Conservation (phyloP, 192 early-diverging fungal genomes). For the Coemansia sp. region DNA sequence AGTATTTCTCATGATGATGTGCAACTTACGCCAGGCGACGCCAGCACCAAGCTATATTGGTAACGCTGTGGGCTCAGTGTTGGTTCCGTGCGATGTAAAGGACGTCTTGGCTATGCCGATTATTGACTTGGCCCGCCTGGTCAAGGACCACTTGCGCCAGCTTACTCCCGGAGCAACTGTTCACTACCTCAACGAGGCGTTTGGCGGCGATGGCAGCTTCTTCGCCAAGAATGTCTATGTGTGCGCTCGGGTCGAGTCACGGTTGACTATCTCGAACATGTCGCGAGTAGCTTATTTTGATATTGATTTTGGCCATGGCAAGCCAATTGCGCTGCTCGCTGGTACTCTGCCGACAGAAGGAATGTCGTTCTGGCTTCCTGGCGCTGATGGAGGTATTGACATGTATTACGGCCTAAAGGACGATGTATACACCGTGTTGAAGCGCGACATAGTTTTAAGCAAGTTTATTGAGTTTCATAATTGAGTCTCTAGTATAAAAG, state of each 20-base stretch:
- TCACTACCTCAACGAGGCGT: conserved; percentile 1
- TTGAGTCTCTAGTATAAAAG: neutral
- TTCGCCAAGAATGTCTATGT: conserved; percentile 11
- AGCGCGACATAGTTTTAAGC: conserved; percentile 14
- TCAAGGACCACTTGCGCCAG: neutral
- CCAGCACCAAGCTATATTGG: conserved; percentile 31
- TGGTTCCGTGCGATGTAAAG: conserved; percentile 8
- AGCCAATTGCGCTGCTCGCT: neutral
- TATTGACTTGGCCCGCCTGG: neutral
- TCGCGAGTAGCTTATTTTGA: conserved; percentile 28
- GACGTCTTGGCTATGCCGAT: conserved; percentile 7
- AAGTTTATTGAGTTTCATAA: conserved; percentile 27
- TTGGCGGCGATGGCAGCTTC: conserved; percentile 9
- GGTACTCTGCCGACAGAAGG: neutral
- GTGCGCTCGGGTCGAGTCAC: conserved; percentile 9
- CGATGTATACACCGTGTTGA: conserved; percentile 14
- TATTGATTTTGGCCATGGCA: conserved; percentile 30
- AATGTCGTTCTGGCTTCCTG: conserved; percentile 24
- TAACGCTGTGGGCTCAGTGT: conserved; percentile 26
- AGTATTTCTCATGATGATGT: conserved; percentile 27
- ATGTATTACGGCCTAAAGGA: neutral
- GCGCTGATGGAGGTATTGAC: conserved; percentile 22
- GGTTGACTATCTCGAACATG: conserved; percentile 28
- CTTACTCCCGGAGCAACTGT: neutral
- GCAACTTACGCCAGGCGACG: conserved; percentile 16